These are phyloP conservation scores for Colletotrichum coccodes DNA, from an alignment of 2,329 filamentous ascomycete species.

Conservation along the genomic window DNA sequence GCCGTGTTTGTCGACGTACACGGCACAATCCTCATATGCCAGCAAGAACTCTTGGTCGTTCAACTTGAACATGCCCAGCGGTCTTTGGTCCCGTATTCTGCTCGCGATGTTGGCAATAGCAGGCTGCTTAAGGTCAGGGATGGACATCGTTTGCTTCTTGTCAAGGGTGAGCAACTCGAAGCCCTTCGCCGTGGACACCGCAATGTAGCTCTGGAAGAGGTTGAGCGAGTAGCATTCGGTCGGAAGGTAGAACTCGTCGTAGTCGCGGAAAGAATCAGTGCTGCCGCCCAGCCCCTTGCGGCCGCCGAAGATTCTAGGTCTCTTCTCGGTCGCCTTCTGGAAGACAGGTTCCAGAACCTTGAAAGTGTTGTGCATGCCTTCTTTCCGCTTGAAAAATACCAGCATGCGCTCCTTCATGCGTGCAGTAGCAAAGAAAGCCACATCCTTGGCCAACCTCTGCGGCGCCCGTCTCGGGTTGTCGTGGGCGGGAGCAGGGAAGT, in stretches of 20 bases:
- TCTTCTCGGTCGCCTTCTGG: constrained; percentile 90
- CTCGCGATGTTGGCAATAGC: constrained; percentile 86
- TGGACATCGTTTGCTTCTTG: constrained; percentile 95
- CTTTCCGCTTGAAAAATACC: constrained; percentile 97
- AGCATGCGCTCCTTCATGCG: constrained; percentile 96
- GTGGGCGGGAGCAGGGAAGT: constrained; percentile 68
- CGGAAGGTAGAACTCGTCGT: constrained; percentile 98
- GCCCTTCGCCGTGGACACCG: constrained; percentile 89
- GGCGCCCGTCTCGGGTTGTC: constrained; percentile 88
- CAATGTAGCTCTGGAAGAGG: constrained; percentile 93
- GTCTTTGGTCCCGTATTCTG: constrained; percentile 84
- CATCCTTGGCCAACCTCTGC: constrained; percentile 90
- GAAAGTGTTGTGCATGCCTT: constrained; percentile 92
- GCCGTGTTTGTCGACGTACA: constrained; percentile 98
- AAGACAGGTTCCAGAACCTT: constrained; percentile 96
- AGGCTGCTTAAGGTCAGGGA: constrained; percentile 84
- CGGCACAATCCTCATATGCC: constrained; percentile 94
- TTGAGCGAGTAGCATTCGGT: constrained; percentile 95
- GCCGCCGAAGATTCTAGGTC: constrained; percentile 72
- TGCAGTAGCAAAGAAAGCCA: constrained; percentile 95
- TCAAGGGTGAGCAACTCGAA: constrained; percentile 97
- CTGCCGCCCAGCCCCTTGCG: constrained; percentile 71
- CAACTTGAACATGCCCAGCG: constrained; percentile 95
- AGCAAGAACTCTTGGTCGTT: constrained; percentile 93
- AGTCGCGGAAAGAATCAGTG: constrained; percentile 97